These are phyloP conservation scores for Ilex aquifolium DNA, from an alignment of 257 asterid genomes.

Conservation along the genomic window DNA sequence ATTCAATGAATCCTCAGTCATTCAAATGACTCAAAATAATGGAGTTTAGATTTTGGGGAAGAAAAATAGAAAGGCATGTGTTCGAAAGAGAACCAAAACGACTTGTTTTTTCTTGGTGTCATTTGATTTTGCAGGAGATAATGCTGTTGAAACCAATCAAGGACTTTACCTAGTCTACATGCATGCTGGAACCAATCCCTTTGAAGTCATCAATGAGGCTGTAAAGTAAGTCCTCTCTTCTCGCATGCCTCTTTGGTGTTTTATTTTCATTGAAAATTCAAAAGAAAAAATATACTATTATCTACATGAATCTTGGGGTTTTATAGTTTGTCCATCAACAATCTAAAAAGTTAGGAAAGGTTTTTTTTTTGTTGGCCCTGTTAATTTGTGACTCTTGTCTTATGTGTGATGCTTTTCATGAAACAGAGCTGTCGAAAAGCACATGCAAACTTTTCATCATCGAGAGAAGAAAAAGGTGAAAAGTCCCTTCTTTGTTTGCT, in stretches of 20 bases:
- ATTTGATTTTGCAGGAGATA: slow-evolving; percentile 66
- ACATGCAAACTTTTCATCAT: slow-evolving; percentile 85
- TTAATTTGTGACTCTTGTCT: background rate
- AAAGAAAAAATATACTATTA: too few species aligned
- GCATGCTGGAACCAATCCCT: slow-evolving; percentile 93
- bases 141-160: slow-evolving; percentile 79
- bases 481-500: slow-evolving; percentile 7
- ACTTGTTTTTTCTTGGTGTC: slow-evolving; percentile 19
- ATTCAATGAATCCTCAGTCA: slow-evolving; percentile 13
- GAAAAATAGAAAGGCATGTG: slow-evolving; percentile 11
- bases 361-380: background rate
- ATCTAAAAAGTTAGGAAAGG: too few species aligned
- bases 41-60: slow-evolving; percentile 20
- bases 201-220: slow-evolving; percentile 85
- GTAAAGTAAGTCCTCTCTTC: slow-evolving; percentile 61
- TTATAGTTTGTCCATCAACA: too few species aligned
- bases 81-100: slow-evolving; percentile 19
- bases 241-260: background rate
- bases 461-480: slow-evolving; percentile 78
- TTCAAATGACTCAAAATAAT: slow-evolving; percentile 13
- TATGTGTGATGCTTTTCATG: background rate
- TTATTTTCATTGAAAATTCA: too few species aligned
- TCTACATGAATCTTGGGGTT: too few species aligned
- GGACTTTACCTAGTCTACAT: slow-evolving; percentile 81
- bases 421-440: slow-evolving; percentile 82